Base-by-base conservation (phyloP, 768 basidiomycete genomes). In the Botryobasidium botryosum region DNA sequence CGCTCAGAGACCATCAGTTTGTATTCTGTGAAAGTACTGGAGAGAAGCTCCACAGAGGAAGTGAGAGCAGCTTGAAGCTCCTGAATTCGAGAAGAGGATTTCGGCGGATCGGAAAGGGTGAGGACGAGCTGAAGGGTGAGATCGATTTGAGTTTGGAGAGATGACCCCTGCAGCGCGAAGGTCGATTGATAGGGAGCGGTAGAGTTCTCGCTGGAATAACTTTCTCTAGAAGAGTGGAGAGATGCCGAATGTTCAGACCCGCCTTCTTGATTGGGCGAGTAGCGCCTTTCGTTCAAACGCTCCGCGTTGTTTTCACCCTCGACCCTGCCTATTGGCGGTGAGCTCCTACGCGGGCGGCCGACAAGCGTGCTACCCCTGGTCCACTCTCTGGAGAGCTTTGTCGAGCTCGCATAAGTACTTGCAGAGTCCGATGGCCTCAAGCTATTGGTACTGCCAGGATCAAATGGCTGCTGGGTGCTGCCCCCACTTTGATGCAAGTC, bases 121-220 rank as follows among this genome's bases (percentile, higher is more conserved):
- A 75, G 56, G 24, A 88, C 61, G 10, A 91, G 68, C 53, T 81
- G 74, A 8, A 68, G 51, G 0, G 77, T 77, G 17, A 88, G 64
- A 46, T 92, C 87, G 52, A 90, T 62, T 61, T 94, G 90, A 6
- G 85, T 74, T 2, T 71, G 60, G 3, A 69, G 64, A 1, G 78
- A 70, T 51, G 80, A 84, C 5, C 71, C 82, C 15, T 79, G 75
- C 4, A 87, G 58, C 43, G 75, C 74, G 48, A 79, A 77, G 4
- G 62, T 63, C 20, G 57, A 56, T 15, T 70, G 65, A 52, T 85
- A 68, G 0, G 84, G 84, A 0, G 76, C 75, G 0, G 20, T 20
- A n/a, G 2, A 7, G 20, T 37, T 37, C 1, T 42, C 40, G 17
- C 10, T 23, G 32, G 46, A 47, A 17, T 27, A 28, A 17, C 46